Percentiles rank a stretch among this genome's conserved stretches.
These are phyloP conservation scores for Micractinium sp. DNA, from an alignment of 139 green algal genomes.

Conservation along the genomic window DNA sequence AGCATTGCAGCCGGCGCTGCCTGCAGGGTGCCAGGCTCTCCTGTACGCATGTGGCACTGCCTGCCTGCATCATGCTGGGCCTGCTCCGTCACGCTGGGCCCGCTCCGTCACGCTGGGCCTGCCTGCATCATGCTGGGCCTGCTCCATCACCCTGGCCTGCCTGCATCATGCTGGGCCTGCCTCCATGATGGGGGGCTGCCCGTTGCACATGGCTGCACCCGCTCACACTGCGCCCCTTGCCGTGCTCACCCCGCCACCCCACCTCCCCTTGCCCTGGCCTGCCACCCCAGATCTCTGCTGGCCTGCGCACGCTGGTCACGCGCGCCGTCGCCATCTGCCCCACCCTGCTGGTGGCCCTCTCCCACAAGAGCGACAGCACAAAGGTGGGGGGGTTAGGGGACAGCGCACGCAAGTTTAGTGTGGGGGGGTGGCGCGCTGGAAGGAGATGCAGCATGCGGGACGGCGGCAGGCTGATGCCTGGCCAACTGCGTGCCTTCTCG, in stretches of 20 bases:
- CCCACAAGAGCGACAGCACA: conserved; percentile 35
- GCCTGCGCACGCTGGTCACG: conserved; percentile 56
- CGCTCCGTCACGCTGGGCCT: neutral
- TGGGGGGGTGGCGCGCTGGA: too few relatives aligned
- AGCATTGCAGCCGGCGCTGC: neutral
- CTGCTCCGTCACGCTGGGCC: too few relatives aligned
- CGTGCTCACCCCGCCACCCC: neutral
- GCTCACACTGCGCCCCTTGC: neutral
- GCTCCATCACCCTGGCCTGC: neutral
- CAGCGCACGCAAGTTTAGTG: too few relatives aligned
- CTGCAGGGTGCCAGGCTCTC: neutral
- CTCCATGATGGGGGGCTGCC: too few relatives aligned
- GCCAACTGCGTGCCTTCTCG: too few relatives aligned
- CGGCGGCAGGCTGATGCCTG: too few relatives aligned
- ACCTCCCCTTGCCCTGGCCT: neutral
- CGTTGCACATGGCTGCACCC: neutral
- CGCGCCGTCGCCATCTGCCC: conserved; percentile 56
- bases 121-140: neutral
- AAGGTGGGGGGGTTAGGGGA: neutral
- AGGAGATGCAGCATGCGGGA: too few relatives aligned
- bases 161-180: too few relatives aligned
- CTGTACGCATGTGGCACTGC: neutral
- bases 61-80: neutral
- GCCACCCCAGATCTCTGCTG: conserved; percentile 31
- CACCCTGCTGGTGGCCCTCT: conserved; percentile 57